These are phyloP conservation scores for Suillus ampliporus DNA, from an alignment of 768 basidiomycete species.

Conservation along the genomic window DNA sequence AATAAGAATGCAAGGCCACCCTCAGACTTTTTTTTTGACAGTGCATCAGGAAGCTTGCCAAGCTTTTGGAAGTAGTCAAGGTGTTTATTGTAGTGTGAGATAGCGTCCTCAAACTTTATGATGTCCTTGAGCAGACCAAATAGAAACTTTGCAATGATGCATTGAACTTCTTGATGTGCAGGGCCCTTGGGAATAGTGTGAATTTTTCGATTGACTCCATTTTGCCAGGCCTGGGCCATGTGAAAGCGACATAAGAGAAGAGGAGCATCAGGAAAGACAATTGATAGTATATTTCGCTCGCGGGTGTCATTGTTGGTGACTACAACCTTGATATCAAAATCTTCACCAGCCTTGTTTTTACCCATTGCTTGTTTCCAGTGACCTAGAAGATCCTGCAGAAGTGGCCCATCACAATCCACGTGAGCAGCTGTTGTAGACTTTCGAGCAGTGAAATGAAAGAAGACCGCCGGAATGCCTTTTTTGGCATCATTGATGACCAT, in stretches of 20 bases:
- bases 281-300: constrained; percentile 38
- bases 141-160: no score
- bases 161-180: no score
- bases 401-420: constrained; percentile 31
- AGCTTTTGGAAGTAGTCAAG: constrained; percentile 4
- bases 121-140: not conserved
- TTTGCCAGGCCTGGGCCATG: constrained; percentile 43
- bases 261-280: constrained; percentile 33
- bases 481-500: constrained; percentile 37
- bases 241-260: constrained; percentile 47
- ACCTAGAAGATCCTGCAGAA: constrained; percentile 28
- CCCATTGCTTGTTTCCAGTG: constrained; percentile 28
- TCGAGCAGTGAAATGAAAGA: constrained; percentile 41
- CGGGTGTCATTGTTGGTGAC: constrained; percentile 37
- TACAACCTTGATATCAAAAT: constrained; percentile 33
- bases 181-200: no score
- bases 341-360: not conserved
- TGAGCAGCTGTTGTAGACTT: constrained; percentile 30
- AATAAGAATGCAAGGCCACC: not conserved
- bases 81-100: not conserved
- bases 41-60: not conserved
- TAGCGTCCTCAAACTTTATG: not conserved
- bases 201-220: constrained; percentile 16
- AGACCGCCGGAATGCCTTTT: constrained; percentile 37
- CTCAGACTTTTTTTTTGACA: constrained; percentile 5